Base-by-base conservation (phyloP, 345 rosid genomes). In the Aethionema arabicum region DNA sequence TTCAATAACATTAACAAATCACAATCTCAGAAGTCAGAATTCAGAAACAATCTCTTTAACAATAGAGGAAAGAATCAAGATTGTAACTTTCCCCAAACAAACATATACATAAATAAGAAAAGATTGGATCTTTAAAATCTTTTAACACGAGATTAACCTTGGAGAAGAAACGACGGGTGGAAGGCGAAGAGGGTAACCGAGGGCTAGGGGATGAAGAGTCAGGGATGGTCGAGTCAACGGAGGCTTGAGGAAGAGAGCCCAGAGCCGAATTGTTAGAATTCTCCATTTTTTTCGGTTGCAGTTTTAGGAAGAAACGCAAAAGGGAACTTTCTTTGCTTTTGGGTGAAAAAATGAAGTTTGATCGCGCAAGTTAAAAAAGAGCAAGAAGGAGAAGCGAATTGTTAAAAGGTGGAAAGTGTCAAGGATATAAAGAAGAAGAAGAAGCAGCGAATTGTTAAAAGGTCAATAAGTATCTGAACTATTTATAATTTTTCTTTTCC, bases 1-100 rank as follows among this genome's bases (percentile, higher is more conserved):
- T 33, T 61, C 38, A 30, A 56, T 70, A 41, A 40, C n/a, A n/a
- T n/a, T n/a, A 57, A 51, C 30, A 32, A 36, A 74, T 27, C 77
- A 70, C 2, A 5, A n/a, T 43, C 27, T 38, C 38, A 50, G 36
- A 52, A 71, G 33, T 13, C 42, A 10, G 36, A 52, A 71, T 30
- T 13, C 42, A 10, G 11, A 37, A 9, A 40, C 44, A 40, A 8
- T 12, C 44, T 32, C 48, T 38, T 65, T 8, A 5, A 5, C 2
- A 35, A 44, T 36, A 6, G 16, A n/a, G n/a, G n/a, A 13, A 49
- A 65, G 0, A 16, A 37, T 58, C 35, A 41, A 21, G 35, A 3
- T 33, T 7, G 33, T 11, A 31, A 35, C 10, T 16, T 40, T 40
- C 10, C 47, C 35, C 13, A 43, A n/a, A 70, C 9, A n/a, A 5